Percentiles rank a stretch among this genome's conserved stretches.
Evolutionary conservation across 106 monocot genomes (phyloP).

Genomic region (Dendrobium catenatum): DNA sequence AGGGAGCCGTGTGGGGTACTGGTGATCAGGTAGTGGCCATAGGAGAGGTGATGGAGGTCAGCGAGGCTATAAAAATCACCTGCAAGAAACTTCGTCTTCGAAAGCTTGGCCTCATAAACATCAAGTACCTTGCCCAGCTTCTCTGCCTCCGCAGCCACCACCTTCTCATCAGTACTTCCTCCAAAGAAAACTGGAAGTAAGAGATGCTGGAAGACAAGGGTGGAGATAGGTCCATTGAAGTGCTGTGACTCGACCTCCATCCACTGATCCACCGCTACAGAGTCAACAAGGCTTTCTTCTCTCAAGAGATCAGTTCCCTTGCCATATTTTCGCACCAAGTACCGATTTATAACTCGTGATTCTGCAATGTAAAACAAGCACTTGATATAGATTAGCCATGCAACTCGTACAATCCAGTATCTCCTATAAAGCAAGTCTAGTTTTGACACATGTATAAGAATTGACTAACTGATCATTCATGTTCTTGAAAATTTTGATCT

Average conservation of each 20-base stretch:
- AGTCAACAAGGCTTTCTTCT: not conserved
- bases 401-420: not conserved
- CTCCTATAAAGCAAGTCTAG: too few relatives aligned
- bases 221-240: slow-evolving; percentile 29
- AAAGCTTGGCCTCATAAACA: slow-evolving; percentile 53
- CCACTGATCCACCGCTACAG: slow-evolving; percentile 43
- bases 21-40: slow-evolving; percentile 22
- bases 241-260: slow-evolving; percentile 54
- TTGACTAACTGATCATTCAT: too few relatives aligned
- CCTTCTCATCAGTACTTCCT: slow-evolving; percentile 18
- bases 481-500: too few relatives aligned
- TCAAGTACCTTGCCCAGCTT: slow-evolving; percentile 52
- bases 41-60: slow-evolving; percentile 47
- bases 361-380: slow-evolving; percentile 18
- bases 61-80: slow-evolving; percentile 43
- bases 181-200: slow-evolving; percentile 36
- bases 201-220: slow-evolving; percentile 26
- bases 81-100: slow-evolving; percentile 48
- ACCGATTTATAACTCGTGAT: slow-evolving; percentile 54
- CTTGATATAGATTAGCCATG: too few relatives aligned
- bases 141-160: slow-evolving; percentile 25
- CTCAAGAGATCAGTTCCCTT: slow-evolving; percentile 19
- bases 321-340: slow-evolving; percentile 41
- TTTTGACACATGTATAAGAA: too few relatives aligned
- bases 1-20: slow-evolving; percentile 32